phyloP scores from a whole-genome alignment of 2,329 filamentous ascomycete species.

The Penicillium sumatraense region DNA sequence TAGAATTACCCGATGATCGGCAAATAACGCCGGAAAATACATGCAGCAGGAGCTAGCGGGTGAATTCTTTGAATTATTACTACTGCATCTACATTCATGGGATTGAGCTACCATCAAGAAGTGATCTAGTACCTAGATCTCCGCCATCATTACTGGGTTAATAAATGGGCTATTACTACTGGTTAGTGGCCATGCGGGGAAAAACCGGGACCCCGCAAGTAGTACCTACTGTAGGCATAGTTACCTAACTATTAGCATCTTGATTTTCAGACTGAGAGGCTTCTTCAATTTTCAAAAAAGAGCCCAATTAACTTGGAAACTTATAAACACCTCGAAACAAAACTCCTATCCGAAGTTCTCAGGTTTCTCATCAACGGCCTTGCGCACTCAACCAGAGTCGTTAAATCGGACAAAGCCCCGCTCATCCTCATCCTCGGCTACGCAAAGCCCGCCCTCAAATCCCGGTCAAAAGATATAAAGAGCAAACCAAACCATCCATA shows the following conservation, averaged over 20 bases:
- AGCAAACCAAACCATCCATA: no score
- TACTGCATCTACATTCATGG: background rate
- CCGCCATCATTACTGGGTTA: no score
- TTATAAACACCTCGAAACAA: background rate
- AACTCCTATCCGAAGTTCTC: no score
- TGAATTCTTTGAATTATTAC: no score
- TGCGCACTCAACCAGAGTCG: background rate
- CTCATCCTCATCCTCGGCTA: background rate
- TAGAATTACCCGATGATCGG: constrained; percentile 3
- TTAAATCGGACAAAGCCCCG: background rate
- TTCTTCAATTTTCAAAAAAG: no score
- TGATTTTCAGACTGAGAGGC: no score
- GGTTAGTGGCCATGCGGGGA: background rate
- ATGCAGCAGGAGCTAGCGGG: background rate
- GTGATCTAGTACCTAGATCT: no score
- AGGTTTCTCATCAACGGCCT: no score
- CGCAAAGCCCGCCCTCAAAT: background rate
- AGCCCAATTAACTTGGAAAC: no score
- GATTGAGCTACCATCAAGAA: background rate
- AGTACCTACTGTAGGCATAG: no score
- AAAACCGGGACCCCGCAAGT: background rate
- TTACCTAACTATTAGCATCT: no score
- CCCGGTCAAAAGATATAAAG: background rate
- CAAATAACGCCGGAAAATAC: background rate
- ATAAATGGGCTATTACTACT: no score